A percentile compares a stretch with the other conserved stretches of the same genome.
Evolutionary conservation across 305 asterid genomes (phyloP).

Genomic region (Fraxinus greggii): DNA sequence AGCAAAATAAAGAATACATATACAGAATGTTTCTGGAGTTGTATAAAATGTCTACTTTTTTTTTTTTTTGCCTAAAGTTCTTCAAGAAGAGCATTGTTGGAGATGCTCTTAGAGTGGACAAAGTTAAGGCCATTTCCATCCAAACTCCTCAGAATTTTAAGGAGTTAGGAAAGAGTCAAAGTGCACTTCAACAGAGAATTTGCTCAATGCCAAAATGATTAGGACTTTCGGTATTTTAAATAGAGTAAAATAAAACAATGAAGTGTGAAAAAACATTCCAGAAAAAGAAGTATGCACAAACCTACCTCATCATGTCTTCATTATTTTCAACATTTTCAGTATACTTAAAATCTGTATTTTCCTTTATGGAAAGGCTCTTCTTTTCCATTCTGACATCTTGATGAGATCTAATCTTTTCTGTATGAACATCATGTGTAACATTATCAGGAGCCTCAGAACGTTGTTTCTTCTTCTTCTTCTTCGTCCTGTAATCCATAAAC

Average conservation of each 20-base stretch:
- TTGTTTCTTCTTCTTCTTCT: slow-evolving; percentile 70
- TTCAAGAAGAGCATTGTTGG: neutral
- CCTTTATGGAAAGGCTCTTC: slow-evolving; percentile 32
- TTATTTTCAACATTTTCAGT: slow-evolving; percentile 28
- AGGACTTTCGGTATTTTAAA: neutral
- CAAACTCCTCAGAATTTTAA: neutral
- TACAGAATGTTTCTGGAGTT: neutral
- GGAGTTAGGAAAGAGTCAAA: neutral
- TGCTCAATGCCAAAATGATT: neutral
- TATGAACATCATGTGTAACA: slow-evolving; percentile 29
- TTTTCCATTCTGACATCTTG: slow-evolving; percentile 28
- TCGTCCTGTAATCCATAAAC: slow-evolving; percentile 36
- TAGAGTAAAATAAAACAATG: neutral
- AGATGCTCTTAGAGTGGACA: neutral
- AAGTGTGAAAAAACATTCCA: neutral
- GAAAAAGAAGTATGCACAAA: slow-evolving; percentile 13
- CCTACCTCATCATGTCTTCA: slow-evolving; percentile 43
- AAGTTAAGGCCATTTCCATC: neutral
- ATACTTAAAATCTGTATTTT: slow-evolving; percentile 31
- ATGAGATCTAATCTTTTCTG: slow-evolving; percentile 31
- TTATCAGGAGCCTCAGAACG: slow-evolving; percentile 35
- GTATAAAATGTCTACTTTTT: neutral
- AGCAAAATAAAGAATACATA: neutral
- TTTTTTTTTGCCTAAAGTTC: neutral
- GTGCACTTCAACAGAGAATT: neutral